Evolutionary conservation across 2,329 filamentous ascomycete genomes (phyloP), one percentile per base, ranked within the genome.

Genomic region (Neopestalotiopsis sp.): DNA sequence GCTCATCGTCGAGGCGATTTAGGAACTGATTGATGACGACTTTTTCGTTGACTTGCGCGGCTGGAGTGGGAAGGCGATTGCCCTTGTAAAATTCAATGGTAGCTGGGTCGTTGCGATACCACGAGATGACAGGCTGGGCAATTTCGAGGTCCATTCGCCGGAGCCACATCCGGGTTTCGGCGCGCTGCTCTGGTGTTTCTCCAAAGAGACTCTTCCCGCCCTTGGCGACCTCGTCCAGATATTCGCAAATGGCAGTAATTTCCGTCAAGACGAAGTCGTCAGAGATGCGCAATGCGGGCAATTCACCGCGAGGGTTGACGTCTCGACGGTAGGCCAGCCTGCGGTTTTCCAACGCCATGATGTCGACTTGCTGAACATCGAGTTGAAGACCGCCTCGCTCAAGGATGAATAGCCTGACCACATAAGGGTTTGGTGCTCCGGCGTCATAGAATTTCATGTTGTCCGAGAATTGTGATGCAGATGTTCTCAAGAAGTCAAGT

Each of bases 21-120:
- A 62, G 38, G 60, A 38, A 62, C 38, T 17, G 30, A 28, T 62
- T 62, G 32, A 62, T 62, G 13, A 38, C 34, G 60, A 62, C 60
- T 12, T 62, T 62, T 34, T 62, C 13, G n/a, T 62, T 62, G 32
- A 40, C 34, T 24, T 42, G 30, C 60, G 60, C 60, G 12, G 30
- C 5, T 24, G 60, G 60, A 6, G 60, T 62, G 6, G 60, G 60
- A 7, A 62, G 14, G 0, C 60, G 30, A 1, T 62, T 62, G 13
- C 60, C 60, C 38, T 62, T 62, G 38, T 62, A 62, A 38, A 42
- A 38, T 2, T 62, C 20, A 14, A 62, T 42, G 4, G 60, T 62
- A 2, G 28, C 60, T 6, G 60, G 60, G 6, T 38, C 60, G 38
- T 62, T 62, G 32, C 60, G 30, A 24, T 12, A 62, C 38, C 60